Percentiles rank a stretch among this genome's conserved stretches.
These are phyloP conservation scores for Lophiotrema nucula DNA, from an alignment of 495 filamentous ascomycete species.

Conservation along the genomic window DNA sequence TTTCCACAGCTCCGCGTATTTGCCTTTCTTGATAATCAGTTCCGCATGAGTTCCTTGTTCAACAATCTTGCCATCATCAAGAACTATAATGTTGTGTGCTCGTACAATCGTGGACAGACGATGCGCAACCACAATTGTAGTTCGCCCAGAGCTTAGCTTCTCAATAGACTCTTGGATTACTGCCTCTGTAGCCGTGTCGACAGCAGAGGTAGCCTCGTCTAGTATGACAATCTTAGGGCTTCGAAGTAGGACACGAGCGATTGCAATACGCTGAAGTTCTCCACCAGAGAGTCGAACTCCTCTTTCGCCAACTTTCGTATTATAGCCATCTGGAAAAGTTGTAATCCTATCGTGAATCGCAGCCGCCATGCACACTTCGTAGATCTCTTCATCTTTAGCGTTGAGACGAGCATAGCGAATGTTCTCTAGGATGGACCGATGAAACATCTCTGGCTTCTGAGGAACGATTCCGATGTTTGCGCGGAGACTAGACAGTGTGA, in stretches of 20 bases:
- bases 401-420: constrained; percentile 59
- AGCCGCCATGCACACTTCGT: constrained; percentile 77
- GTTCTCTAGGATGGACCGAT: constrained; percentile 80
- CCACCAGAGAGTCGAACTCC: constrained; percentile 41
- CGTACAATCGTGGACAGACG: constrained; percentile 79
- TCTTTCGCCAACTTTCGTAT: constrained; percentile 57
- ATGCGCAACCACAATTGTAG: constrained; percentile 83
- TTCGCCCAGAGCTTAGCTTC: constrained; percentile 40
- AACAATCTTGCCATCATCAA: constrained; percentile 69
- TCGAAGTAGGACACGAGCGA: constrained; percentile 53
- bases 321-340: constrained; percentile 55
- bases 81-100: constrained; percentile 78
- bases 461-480: constrained; percentile 72
- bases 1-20: background rate
- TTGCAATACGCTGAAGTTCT: constrained; percentile 44
- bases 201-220: constrained; percentile 84
- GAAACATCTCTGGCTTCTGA: constrained; percentile 82
- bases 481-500: constrained; percentile 39
- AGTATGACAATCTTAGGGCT: constrained; percentile 77
- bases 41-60: constrained; percentile 71
- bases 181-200: constrained; percentile 81
- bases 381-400: constrained; percentile 67
- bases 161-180: constrained; percentile 51
- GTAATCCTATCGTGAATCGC: constrained; percentile 90
- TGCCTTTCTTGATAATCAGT: constrained; percentile 48